A percentile compares a stretch with the other conserved stretches of the same genome.
phyloP scores from a whole-genome alignment of 345 rosid species.

The Gossypium sturtianum region DNA sequence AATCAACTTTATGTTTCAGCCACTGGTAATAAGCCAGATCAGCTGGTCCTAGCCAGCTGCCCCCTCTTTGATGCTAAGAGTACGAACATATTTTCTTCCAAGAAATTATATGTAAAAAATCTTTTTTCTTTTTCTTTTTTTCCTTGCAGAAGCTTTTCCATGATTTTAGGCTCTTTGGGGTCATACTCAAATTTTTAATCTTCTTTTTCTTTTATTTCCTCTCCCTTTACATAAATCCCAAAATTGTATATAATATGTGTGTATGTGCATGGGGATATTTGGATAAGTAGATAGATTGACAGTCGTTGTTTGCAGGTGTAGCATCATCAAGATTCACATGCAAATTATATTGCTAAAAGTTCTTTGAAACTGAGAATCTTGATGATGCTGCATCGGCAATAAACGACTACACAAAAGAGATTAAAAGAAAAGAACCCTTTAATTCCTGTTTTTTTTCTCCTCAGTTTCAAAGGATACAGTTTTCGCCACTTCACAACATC shows the following conservation, averaged over 20 bases:
- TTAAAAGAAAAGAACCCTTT: no score
- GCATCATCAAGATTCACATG: constrained; percentile 99
- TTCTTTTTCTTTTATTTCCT: not conserved
- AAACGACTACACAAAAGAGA: constrained; percentile 33
- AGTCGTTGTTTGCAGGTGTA: constrained; percentile 74
- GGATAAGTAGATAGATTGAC: constrained; percentile 20
- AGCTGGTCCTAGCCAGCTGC: not conserved
- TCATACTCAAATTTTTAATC: not conserved
- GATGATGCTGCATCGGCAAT: constrained; percentile 99
- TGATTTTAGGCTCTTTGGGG: constrained; percentile 1
- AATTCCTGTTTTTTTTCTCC: no score
- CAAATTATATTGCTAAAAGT: constrained; percentile 15
- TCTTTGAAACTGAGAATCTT: constrained; percentile 80
- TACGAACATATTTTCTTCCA: not conserved
- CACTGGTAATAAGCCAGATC: constrained; percentile 29
- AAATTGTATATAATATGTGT: not conserved
- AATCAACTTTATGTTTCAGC: constrained; percentile 18
- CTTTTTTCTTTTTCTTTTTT: not conserved
- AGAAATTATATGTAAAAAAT: not conserved
- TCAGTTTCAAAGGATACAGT: no score
- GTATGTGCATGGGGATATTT: constrained; percentile 23
- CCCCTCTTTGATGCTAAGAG: constrained; percentile 9
- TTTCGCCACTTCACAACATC: not conserved
- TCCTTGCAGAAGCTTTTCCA: not conserved
- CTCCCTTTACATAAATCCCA: not conserved